Base-by-base conservation (phyloP, 2,329 filamentous ascomycete genomes). In the Chaetomium strumarium region DNA sequence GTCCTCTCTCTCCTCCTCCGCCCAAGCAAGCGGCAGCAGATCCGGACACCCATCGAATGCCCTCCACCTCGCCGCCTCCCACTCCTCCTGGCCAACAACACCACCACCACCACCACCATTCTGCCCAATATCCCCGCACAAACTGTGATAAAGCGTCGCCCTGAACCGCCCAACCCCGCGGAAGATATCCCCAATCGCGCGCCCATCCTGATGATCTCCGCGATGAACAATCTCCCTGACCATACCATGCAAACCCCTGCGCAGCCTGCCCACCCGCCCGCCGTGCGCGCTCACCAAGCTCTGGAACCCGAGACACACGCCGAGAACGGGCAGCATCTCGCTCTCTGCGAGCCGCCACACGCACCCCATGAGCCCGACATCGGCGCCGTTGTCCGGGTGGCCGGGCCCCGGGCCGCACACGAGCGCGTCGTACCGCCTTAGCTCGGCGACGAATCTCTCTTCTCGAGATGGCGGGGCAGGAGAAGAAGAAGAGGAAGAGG, bases 381-480 rank as follows among this genome's bases (percentile, higher is more conserved):
- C 92, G n/a, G 74, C 71, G 8, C 79, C 69, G 53, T 81, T 79
- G 42, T 78, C 77, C 0, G 92, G 90, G 63, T 88, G 83, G 10
- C 93, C 93, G 0, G 93, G 93, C 0, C 93, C 93, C 1, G 93
- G 93, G 0, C 93, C 92, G 58, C 90, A 88, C 46, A 97, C 86
- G 19, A 96, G 83, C 38, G 90, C 93, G 68, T 92, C 85, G 66
- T 91, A 95, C 39, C 76, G 71, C 34, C 68, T 62, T 11, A 85
- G 71, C 58, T 78, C 73, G 47, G 70, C 68, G 31, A 77, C 71
- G 60, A 83, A 74, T 37, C 4, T n/a, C 4, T 49, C 40, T 5
- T 51, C 49, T 6, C 36, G 16, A n/a, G 34, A n/a, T 33, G 14
- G n/a, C 17, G 1, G 72, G 75, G 8, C 56, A 66, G 9, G 68